Evolutionary conservation across 179 eudicot genomes (phyloP), one percentile per base, ranked within the genome.

Genomic region (Actinidia chinensis): DNA sequence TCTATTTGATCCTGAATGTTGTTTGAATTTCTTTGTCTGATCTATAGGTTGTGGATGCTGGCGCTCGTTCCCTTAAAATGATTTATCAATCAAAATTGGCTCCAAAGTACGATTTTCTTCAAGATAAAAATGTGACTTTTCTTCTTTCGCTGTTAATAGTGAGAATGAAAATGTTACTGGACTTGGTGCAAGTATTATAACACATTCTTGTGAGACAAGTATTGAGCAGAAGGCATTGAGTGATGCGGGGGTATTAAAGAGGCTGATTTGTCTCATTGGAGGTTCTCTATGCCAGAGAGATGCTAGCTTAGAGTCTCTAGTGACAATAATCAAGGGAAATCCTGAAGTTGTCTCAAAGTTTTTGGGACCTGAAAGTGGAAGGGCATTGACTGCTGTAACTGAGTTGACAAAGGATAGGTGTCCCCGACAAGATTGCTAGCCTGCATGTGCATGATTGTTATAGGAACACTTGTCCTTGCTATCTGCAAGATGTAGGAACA

Each of bases 31-130:
- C 9, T 79, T 9, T 47, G 11, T 23, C 52, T 78, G 48, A 68
- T 64, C 43, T 78, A 77, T 93, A 96, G 99, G 91, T 94, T 85
- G 94, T 89, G 75, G 97, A 94, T 83, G 98, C 98, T 46, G 89
- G 85, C 80, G 97, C 99, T 78, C 94, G 99, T 76, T 87, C 99
- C 82, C 94, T 96, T 52, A 92, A 88, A 86, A 83, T 92, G 84
- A 96, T 96, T 56, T 96, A 93, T 86, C 98, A 91, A 80, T 96
- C 99, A 44, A 89, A 88, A 83, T 71, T 88, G 82, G 94, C 99
- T 80, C 96, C 98, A 20, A 96, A 91, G 80, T 94, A 89, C 76
- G 88, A 96, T 80, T 89, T 94, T 82, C 83, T 88, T 64, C 81
- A 78, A 79, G 85, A 76, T 74, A 86, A 90, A 81, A 94, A 90